Evolutionary conservation across 108 stramenopile species (phyloP).

Genomic region (Stephanodiscus triporus): DNA sequence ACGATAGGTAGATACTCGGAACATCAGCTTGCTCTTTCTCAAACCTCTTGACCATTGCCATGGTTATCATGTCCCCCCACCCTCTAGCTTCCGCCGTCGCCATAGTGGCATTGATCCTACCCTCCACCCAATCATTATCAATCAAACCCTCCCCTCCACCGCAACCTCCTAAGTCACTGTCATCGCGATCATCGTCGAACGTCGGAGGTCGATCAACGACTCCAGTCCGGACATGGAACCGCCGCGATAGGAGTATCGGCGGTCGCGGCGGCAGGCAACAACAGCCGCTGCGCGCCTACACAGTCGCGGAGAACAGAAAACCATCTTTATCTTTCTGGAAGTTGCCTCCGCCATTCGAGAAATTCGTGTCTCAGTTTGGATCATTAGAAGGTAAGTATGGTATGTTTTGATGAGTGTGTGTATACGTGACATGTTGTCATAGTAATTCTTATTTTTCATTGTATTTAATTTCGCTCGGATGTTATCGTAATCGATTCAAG

Average conservation of each 20-base stretch:
- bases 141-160: no score
- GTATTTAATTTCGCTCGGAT: not conserved
- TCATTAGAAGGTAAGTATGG: slow-evolving; percentile 12
- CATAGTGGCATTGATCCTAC: no score
- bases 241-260: not conserved
- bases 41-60: no score
- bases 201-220: no score
- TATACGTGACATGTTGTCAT: not conserved
- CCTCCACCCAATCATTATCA: no score
- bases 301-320: slow-evolving; percentile 6
- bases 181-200: no score
- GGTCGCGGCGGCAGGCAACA: not conserved
- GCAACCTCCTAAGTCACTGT: no score
- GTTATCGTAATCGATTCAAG: not conserved
- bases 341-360: not conserved
- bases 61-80: no score
- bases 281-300: slow-evolving; percentile 6
- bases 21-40: no score
- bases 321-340: not conserved
- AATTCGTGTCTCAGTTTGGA: not conserved
- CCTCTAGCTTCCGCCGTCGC: no score
- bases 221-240: no score
- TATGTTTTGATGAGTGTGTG: slow-evolving; percentile 3
- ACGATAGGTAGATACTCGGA: no score
- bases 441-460: not conserved